phyloP scores from a whole-genome alignment of 1,139 yeast species.

The Diutina ranongensis region DNA sequence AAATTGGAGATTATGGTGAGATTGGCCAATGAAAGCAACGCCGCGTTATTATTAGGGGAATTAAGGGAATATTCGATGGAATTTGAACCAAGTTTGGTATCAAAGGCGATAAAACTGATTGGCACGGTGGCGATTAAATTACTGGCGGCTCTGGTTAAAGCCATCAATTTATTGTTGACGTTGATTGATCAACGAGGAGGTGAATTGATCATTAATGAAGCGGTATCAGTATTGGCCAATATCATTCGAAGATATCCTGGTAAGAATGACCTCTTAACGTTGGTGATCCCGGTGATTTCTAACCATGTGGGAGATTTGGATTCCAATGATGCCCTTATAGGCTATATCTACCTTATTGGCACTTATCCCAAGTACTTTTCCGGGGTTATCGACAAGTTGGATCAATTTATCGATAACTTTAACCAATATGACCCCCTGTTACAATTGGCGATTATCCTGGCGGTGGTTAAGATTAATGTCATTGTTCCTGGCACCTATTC shows the following conservation, averaged over 20 bases:
- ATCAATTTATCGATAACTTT: conserved; percentile 48
- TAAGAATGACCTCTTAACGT: conserved; percentile 43
- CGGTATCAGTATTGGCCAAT: conserved; percentile 66
- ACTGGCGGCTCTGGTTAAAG: conserved; percentile 38
- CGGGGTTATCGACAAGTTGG: conserved; percentile 28
- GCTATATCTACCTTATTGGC: conserved; percentile 86
- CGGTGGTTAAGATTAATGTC: conserved; percentile 67
- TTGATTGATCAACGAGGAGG: conserved; percentile 65
- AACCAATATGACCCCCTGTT: conserved; percentile 63
- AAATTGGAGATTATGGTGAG: conserved; percentile 85
- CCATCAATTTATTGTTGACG: conserved; percentile 68
- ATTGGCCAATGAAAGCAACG: conserved; percentile 62
- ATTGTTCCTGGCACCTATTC: conserved; percentile 19
- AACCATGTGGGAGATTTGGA: conserved; percentile 48
- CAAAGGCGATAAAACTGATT: conserved; percentile 70
- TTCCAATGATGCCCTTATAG: conserved; percentile 53
- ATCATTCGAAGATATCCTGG: conserved; percentile 72
- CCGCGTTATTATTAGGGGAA: conserved; percentile 65
- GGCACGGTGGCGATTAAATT: conserved; percentile 86
- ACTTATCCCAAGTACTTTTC: conserved; percentile 75
- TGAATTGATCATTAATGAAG: conserved; percentile 70
- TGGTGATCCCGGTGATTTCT: conserved; percentile 60
- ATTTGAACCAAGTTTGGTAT: conserved; percentile 81
- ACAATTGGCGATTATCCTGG: conserved; percentile 66
- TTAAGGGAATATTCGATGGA: conserved; percentile 90